phyloP scores from a whole-genome alignment of 192 early-diverging fungal species.

The Backusella australiensis region DNA sequence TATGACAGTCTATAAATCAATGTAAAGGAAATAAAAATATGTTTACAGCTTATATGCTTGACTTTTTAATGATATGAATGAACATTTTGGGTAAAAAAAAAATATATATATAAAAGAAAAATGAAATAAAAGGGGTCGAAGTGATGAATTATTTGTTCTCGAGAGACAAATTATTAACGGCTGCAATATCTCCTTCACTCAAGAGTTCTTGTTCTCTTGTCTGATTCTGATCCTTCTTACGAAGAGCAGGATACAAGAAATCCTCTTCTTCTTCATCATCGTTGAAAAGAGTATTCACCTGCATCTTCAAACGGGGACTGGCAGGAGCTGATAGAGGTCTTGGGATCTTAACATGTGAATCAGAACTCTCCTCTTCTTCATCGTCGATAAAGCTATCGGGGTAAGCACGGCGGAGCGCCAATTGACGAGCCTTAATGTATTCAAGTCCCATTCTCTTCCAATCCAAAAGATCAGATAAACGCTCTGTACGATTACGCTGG shows the following conservation, averaged over 20 bases:
- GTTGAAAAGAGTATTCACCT: conserved; percentile 17
- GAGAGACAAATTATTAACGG: conserved; percentile 31
- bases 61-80: conserved; percentile 7
- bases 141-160: conserved; percentile 13
- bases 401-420: conserved; percentile 86
- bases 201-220: conserved; percentile 32
- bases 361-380: conserved; percentile 58
- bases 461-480: conserved; percentile 92
- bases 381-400: conserved; percentile 81
- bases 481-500: conserved; percentile 96
- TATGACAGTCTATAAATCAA: not conserved
- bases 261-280: conserved; percentile 46
- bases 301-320: conserved; percentile 59
- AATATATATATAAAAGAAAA: not conserved
- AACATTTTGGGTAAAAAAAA: conserved; percentile 3
- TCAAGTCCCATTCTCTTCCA: conserved; percentile 99
- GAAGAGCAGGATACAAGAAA: conserved; percentile 36
- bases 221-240: conserved; percentile 16
- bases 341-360: conserved; percentile 71
- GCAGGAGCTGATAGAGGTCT: conserved; percentile 87
- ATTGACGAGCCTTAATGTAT: conserved; percentile 94
- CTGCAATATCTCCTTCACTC: conserved; percentile 41
- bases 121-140: not conserved
- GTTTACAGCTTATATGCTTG: not conserved
- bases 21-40: not conserved